Evolutionary conservation across 1,284 basidiomycete genomes (phyloP), one percentile per base, ranked within the genome.

Genomic region (Malassezia pachydermatis): DNA sequence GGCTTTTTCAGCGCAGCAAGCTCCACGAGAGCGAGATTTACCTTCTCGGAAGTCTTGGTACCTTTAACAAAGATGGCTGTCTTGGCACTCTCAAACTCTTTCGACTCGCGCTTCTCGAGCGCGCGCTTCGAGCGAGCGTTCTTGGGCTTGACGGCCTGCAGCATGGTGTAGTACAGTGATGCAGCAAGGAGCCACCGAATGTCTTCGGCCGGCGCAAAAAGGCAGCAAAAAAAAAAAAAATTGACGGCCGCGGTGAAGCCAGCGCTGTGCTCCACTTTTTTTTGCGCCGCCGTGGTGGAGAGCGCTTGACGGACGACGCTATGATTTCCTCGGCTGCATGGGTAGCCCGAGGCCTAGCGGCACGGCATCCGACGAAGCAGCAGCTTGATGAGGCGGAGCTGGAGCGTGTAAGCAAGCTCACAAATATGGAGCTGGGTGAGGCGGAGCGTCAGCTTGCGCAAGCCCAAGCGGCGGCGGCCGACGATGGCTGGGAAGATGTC

Each of bases 51-150:
- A 0, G 86, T 81, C 67, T 86, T 83, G 24, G 84, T 85, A 3
- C 89, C 88, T 60, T 83, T 80, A 30, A 95, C 88, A 71, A 98
- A 94, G 60, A 99, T 80, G 19, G 84, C 84, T 22, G 83, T 78
- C 73, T 80, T 80, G 48, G 81, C 79, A 64, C 86, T 85, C 76
- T 98, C 92, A 50, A 45, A 54, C 24, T 92, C 78, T 68, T 90
- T 88, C 2, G 92, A 80, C 68, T 86, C 84, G 25, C 89, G 79
- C 39, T 84, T 84, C 39, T 88, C 86, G 60, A 94, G 70, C 0
- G 81, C 92, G 56, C 94, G 80, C 75, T 98, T 99, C n/a, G 87
- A 86, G 33, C 92, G 82, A 1, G 94, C 92, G 78, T 94, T 96
- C 76, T 86, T 88, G 25, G 92, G 88, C 78, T 95, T 95, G 48